Evolutionary conservation across 2,329 filamentous ascomycete species (phyloP).

Genomic region (Venturia aucupariae): DNA sequence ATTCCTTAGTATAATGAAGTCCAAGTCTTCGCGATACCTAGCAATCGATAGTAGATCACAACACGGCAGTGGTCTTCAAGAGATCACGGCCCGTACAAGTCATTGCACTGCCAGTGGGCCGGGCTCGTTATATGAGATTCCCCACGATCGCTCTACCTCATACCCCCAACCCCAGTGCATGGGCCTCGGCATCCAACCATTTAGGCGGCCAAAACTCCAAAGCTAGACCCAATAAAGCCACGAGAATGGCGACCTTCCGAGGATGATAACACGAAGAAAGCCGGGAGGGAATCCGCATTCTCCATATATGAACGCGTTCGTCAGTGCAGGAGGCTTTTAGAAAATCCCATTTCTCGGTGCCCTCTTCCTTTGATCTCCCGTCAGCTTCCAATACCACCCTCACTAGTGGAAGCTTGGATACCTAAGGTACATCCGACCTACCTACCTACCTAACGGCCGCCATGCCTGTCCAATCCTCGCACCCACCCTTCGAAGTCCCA

Average conservation of each 20-base stretch:
- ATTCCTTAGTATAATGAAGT: not conserved
- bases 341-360: not conserved
- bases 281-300: not conserved
- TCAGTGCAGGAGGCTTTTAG: not conserved
- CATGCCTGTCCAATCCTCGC: conserved; percentile 66
- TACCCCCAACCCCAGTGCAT: no score
- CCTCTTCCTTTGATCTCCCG: not conserved
- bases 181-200: not conserved
- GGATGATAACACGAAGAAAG: not conserved
- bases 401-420: not conserved
- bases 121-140: not conserved
- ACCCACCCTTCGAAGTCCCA: conserved; percentile 59
- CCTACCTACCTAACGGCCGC: not conserved
- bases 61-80: not conserved
- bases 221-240: not conserved
- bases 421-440: no score
- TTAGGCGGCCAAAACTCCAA: not conserved
- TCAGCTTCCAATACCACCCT: not conserved
- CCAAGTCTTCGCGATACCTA: not conserved
- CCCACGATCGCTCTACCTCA: not conserved
- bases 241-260: not conserved
- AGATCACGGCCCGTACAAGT: not conserved
- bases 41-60: not conserved
- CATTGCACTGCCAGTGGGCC: no score
- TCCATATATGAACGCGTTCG: not conserved